These are phyloP conservation scores for Pythium oligandrum DNA, from an alignment of 352 stramenopile genomes.

Conservation along the genomic window DNA sequence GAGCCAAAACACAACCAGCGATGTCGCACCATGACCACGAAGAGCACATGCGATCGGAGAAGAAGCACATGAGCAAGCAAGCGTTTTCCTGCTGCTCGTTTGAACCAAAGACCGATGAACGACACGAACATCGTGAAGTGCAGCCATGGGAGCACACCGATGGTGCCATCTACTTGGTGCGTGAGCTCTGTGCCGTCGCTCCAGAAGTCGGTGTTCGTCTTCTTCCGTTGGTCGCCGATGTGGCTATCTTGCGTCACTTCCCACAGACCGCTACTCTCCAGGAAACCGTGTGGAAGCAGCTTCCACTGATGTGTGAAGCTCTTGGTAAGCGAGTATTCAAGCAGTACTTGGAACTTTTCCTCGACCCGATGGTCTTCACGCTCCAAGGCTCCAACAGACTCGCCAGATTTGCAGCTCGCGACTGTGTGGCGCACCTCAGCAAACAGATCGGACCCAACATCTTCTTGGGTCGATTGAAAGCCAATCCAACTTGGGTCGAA, in stretches of 20 bases:
- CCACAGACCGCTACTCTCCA: conserved; percentile 69
- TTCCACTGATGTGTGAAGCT: conserved; percentile 61
- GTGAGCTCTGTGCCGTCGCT: conserved; percentile 82
- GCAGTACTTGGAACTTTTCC: conserved; percentile 77
- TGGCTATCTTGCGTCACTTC: conserved; percentile 73
- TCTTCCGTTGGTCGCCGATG: conserved; percentile 58
- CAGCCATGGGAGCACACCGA: conserved; percentile 95
- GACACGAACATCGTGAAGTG: conserved; percentile 78
- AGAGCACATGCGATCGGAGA: conserved; percentile 86
- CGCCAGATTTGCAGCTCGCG: conserved; percentile 60
- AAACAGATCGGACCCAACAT: conserved; percentile 81
- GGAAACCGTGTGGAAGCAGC: conserved; percentile 83
- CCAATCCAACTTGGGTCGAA: conserved; percentile 56
- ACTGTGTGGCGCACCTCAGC: conserved; percentile 73
- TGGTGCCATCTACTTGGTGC: conserved; percentile 94
- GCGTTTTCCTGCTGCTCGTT: conserved; percentile 94
- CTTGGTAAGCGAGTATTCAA: conserved; percentile 85
- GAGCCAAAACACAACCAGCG: conserved; percentile 88
- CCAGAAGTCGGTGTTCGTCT: conserved; percentile 45
- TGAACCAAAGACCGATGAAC: conserved; percentile 91
- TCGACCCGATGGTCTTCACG: conserved; percentile 81
- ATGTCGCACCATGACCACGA: conserved; percentile 93
- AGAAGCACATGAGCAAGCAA: conserved; percentile 91
- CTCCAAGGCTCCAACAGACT: conserved; percentile 66
- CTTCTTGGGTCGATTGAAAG: conserved; percentile 73